Percentiles rank a stretch among this genome's conserved stretches.
phyloP scores from a whole-genome alignment of 164 flowering plant genomes.

The Brasenia schreberi region DNA sequence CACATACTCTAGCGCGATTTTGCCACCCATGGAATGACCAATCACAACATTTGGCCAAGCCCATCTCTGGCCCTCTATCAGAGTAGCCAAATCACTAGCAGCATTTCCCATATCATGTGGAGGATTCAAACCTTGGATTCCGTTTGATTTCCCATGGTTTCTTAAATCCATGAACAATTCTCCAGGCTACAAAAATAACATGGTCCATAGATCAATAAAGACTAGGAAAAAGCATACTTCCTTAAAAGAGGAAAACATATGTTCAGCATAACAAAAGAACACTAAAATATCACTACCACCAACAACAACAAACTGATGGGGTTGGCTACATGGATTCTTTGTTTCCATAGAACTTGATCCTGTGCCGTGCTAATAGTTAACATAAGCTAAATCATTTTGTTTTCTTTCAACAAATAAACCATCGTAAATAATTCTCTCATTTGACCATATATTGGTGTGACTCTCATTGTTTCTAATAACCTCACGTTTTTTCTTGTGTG shows the following conservation, averaged over 20 bases:
- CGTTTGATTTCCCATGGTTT: slow-evolving; percentile 84
- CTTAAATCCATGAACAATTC: slow-evolving; percentile 89
- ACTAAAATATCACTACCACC: too few species aligned
- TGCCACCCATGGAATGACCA: slow-evolving; percentile 97
- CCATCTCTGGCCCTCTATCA: slow-evolving; percentile 61
- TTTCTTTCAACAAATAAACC: too few species aligned
- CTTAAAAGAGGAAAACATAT: neutral
- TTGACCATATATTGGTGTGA: too few species aligned
- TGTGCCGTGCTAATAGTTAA: too few species aligned
- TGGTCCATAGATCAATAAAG: neutral
- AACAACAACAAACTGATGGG: too few species aligned
- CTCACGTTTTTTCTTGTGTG: too few species aligned
- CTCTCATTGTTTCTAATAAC: too few species aligned
- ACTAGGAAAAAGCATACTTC: neutral
- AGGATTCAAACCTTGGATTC: slow-evolving; percentile 37
- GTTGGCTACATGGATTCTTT: too few species aligned
- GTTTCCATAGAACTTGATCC: too few species aligned
- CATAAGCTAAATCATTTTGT: too few species aligned
- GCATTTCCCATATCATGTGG: slow-evolving; percentile 78
- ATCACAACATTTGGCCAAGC: slow-evolving; percentile 91
- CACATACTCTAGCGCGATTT: slow-evolving; percentile 64
- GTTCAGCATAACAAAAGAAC: neutral
- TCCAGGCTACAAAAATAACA: slow-evolving; percentile 26
- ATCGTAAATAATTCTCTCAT: too few species aligned
- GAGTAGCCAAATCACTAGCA: slow-evolving; percentile 71